These are phyloP conservation scores for Laguncularia racemosa DNA, from an alignment of 345 rosid genomes.

Conservation along the genomic window DNA sequence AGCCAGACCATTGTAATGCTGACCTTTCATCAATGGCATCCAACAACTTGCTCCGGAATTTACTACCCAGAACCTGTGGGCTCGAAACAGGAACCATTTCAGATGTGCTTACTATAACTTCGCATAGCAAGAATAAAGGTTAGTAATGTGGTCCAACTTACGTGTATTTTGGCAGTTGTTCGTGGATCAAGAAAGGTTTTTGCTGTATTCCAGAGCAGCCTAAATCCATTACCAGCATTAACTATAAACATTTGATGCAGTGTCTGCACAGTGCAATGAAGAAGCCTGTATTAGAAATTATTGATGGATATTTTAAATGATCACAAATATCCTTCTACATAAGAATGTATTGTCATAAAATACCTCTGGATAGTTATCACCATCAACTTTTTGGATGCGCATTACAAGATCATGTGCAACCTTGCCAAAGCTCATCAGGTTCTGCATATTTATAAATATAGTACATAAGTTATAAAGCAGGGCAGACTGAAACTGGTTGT, in stretches of 20 bases:
- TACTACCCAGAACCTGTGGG: conserved; percentile 74
- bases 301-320: conserved; percentile 4
- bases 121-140: conserved; percentile 2
- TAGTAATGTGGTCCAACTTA: conserved; percentile 19
- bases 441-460: conserved; percentile 40
- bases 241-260: conserved; percentile 90
- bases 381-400: conserved; percentile 94
- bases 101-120: conserved; percentile 14
- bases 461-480: conserved; percentile 1
- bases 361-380: conserved; percentile 99
- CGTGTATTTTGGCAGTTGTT: conserved; percentile 88
- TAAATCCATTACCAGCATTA: conserved; percentile 85
- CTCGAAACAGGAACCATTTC: conserved; percentile 16
- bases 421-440: conserved; percentile 85
- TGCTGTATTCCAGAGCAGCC: conserved; percentile 77
- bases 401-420: conserved; percentile 84
- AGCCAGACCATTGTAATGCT: conserved; percentile 5
- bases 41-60: conserved; percentile 58
- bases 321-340: neutral
- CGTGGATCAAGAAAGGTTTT: conserved; percentile 89
- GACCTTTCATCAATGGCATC: conserved; percentile 83
- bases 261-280: conserved; percentile 42
- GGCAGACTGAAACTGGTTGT: neutral
- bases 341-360: neutral
- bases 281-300: conserved; percentile 5